Percentiles rank a stretch among this genome's conserved stretches.
These are phyloP conservation scores for Cladosporium sp. DNA, from an alignment of 2,329 filamentous ascomycete genomes.

Conservation along the genomic window DNA sequence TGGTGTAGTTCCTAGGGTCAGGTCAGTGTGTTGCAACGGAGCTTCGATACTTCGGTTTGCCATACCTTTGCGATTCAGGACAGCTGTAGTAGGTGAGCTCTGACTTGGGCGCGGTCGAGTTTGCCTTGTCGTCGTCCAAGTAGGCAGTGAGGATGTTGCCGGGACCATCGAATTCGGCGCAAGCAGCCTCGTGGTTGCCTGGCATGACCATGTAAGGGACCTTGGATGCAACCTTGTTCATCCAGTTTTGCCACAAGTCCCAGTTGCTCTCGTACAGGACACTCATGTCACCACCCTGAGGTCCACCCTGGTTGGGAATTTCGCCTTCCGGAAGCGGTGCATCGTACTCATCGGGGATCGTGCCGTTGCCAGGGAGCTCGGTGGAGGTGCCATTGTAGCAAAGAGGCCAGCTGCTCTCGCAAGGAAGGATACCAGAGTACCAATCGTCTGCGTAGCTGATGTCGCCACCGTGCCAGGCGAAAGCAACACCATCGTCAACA, in stretches of 20 bases:
- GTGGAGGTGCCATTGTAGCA: conserved; percentile 50
- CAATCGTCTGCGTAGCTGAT: conserved; percentile 59
- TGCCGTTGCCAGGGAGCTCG: conserved; percentile 36
- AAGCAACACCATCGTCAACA: conserved; percentile 43
- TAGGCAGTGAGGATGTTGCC: conserved; percentile 44
- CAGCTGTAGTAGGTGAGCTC: conserved; percentile 50
- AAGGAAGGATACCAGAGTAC: conserved; percentile 42
- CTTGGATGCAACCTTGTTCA: conserved; percentile 41
- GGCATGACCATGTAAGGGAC: conserved; percentile 50
- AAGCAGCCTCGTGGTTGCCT: conserved; percentile 50
- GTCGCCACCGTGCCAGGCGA: conserved; percentile 40
- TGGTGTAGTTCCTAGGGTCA: conserved; percentile 40
- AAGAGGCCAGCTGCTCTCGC: conserved; percentile 43
- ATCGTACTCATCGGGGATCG: conserved; percentile 39
- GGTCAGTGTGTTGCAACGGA: neutral
- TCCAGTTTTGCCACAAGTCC: conserved; percentile 34
- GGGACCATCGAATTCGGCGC: conserved; percentile 26
- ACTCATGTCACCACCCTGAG: conserved; percentile 47
- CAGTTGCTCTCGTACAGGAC: conserved; percentile 50
- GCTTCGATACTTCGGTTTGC: too few species aligned
- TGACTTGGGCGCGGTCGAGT: conserved; percentile 37
- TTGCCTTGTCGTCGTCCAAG: conserved; percentile 26
- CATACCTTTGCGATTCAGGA: conserved; percentile 41
- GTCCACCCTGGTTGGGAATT: conserved; percentile 43
- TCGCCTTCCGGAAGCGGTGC: conserved; percentile 45